These are phyloP conservation scores for Pythium chondricola DNA, from an alignment of 352 stramenopile species.

Conservation along the genomic window DNA sequence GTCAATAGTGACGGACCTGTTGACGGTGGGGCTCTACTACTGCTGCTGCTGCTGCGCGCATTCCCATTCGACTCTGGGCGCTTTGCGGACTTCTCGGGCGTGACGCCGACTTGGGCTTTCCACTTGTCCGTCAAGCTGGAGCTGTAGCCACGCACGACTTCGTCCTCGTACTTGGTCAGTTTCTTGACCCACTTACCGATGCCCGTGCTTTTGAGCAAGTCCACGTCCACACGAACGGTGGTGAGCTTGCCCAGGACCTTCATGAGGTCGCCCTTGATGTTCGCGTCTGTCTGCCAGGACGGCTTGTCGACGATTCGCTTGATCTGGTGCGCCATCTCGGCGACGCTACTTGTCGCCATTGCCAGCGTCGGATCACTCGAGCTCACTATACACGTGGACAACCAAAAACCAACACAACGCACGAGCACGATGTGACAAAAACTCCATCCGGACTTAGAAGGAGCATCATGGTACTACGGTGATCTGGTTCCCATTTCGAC, in stretches of 20 bases:
- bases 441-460: too few relatives aligned
- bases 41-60: background rate
- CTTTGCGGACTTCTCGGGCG: slow-evolving; percentile 12
- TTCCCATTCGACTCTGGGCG: background rate
- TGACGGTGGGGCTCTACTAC: slow-evolving; percentile 1
- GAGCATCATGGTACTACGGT: too few relatives aligned
- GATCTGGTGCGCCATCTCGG: slow-evolving; percentile 67
- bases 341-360: slow-evolving; percentile 39
- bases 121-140: slow-evolving; percentile 79
- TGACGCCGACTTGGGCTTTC: slow-evolving; percentile 65
- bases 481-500: too few relatives aligned
- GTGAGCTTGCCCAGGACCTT: slow-evolving; percentile 65
- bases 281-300: slow-evolving; percentile 56
- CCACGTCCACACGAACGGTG: slow-evolving; percentile 69
- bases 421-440: too few relatives aligned
- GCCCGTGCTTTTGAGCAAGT: slow-evolving; percentile 65
- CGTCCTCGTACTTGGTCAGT: slow-evolving; percentile 80
- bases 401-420: too few relatives aligned
- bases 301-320: slow-evolving; percentile 50
- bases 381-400: too few relatives aligned
- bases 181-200: slow-evolving; percentile 82
- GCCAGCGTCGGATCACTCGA: too few relatives aligned
- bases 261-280: slow-evolving; percentile 57
- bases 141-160: slow-evolving; percentile 76
- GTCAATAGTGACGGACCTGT: too few relatives aligned